Evolutionary conservation across 352 stramenopile species (phyloP).

Genomic region (Plasmopara viticola): DNA sequence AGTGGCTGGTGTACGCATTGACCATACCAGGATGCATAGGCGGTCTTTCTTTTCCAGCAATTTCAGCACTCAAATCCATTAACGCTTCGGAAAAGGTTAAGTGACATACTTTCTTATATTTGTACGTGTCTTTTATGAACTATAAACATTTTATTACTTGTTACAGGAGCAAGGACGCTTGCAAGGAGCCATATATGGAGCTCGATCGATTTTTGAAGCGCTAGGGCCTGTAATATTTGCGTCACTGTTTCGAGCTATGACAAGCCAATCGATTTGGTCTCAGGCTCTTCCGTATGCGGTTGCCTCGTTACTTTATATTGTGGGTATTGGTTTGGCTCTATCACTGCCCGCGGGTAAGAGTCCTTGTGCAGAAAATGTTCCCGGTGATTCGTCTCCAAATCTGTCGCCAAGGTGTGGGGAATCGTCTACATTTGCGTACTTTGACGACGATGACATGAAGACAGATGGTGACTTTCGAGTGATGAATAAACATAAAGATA

Average conservation of each 20-base stretch:
- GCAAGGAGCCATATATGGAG: conserved; percentile 63
- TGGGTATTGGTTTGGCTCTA: conserved; percentile 46
- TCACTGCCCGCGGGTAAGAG: conserved; percentile 27
- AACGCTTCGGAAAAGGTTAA: conserved; percentile 43
- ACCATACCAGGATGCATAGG: conserved; percentile 38
- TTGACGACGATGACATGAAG: conserved; percentile 29
- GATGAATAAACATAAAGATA: conserved; percentile 19
- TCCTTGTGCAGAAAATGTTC: conserved; percentile 5
- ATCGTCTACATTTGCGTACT: conserved; percentile 34
- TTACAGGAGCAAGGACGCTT: conserved; percentile 63
- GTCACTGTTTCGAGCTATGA: conserved; percentile 34
- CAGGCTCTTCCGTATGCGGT: conserved; percentile 53
- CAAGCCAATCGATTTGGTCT: conserved; percentile 27
- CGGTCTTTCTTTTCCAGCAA: conserved; percentile 53
- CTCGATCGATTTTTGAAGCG: conserved; percentile 59
- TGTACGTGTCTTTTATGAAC: not conserved
- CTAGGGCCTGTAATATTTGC: conserved; percentile 50
- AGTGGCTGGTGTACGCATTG: conserved; percentile 54
- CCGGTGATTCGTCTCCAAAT: conserved; percentile 14
- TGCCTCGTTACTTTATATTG: conserved; percentile 42
- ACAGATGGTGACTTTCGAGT: conserved; percentile 8
- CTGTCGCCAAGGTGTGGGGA: conserved; percentile 38
- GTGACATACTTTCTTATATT: not conserved
- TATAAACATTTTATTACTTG: not conserved
- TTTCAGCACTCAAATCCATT: conserved; percentile 31